phyloP scores from a whole-genome alignment of 75 land plant genomes.

The Sequoia sempervirens region DNA sequence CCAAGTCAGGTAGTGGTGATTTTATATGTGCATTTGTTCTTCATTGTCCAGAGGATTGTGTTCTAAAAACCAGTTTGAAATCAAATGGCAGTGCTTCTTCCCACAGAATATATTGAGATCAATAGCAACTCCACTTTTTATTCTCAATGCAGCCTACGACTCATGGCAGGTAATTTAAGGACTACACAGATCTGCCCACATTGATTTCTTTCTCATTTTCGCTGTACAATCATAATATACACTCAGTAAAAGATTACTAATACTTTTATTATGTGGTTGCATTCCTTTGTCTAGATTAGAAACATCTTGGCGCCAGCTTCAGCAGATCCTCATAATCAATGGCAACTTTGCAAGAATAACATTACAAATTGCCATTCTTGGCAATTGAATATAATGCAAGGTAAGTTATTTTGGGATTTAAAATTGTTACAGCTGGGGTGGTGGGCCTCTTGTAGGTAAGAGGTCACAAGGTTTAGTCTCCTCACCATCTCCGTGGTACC shows the following conservation, averaged over 20 bases:
- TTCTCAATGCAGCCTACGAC: conserved; percentile 87
- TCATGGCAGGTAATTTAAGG: conserved; percentile 70
- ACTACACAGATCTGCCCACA: not conserved
- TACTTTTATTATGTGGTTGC: too few relatives aligned
- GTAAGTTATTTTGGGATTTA: not conserved
- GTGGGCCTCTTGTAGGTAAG: too few relatives aligned
- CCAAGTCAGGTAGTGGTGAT: not conserved
- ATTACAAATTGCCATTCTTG: not conserved
- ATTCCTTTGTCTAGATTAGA: conserved; percentile 2
- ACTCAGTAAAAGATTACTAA: too few relatives aligned
- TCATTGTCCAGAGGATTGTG: too few relatives aligned
- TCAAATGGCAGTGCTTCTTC: conserved; percentile 69
- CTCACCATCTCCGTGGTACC: too few relatives aligned
- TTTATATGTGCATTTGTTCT: not conserved
- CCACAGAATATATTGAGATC: conserved; percentile 54
- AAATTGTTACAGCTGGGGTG: too few relatives aligned
- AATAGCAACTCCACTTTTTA: conserved; percentile 67
- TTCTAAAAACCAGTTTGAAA: not conserved
- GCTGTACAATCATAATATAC: not conserved
- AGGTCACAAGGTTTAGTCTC: too few relatives aligned
- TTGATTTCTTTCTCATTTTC: not conserved
- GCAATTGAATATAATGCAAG: conserved; percentile 6
- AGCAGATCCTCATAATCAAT: not conserved
- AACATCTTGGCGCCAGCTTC: conserved; percentile 21
- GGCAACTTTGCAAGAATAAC: conserved; percentile 4